These are phyloP conservation scores for Arxiozyma slooffiae DNA, from an alignment of 1,139 yeast species.

Conservation along the genomic window DNA sequence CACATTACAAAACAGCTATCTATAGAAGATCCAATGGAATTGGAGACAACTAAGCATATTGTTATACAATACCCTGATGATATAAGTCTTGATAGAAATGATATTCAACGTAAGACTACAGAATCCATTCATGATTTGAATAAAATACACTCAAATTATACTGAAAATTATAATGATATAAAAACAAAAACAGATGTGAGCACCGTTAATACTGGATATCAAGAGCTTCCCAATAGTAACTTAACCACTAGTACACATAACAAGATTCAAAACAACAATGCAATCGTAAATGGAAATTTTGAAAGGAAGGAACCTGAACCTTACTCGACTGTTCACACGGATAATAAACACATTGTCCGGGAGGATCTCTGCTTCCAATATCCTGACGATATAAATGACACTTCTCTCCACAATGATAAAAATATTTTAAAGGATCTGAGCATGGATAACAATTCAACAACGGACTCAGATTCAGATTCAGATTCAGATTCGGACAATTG, in stretches of 20 bases:
- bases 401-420: neutral
- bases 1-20: conserved; percentile 13
- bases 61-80: neutral
- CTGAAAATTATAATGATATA: neutral
- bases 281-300: neutral
- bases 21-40: neutral
- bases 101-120: neutral
- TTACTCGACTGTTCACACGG: neutral
- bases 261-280: neutral
- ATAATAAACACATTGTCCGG: neutral
- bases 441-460: neutral
- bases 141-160: neutral
- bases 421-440: neutral
- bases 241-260: too few species aligned
- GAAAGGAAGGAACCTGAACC: neutral
- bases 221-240: neutral
- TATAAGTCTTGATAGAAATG: neutral
- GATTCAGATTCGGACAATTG: conserved; percentile 30
- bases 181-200: neutral
- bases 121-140: neutral
- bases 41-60: neutral
- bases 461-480: neutral
- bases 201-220: neutral
- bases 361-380: neutral
- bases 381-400: conserved; percentile 1